Evolutionary conservation across 2,329 filamentous ascomycete genomes (phyloP).

Genomic region (Aspergillus sp.): DNA sequence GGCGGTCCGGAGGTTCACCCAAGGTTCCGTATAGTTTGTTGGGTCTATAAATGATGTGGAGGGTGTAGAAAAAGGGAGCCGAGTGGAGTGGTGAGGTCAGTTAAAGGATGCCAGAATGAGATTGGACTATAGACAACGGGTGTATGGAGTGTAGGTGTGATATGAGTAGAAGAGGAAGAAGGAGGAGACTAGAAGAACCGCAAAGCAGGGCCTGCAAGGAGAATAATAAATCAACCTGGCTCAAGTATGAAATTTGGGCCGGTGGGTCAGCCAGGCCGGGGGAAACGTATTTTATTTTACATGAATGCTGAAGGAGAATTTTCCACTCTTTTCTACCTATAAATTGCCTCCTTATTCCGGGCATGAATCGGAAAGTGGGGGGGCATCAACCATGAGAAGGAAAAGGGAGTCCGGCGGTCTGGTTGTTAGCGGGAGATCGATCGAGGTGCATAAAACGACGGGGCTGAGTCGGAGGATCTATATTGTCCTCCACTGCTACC

Average conservation of each 20-base stretch:
- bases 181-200: constrained; percentile 1
- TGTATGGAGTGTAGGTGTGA: neutral
- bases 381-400: constrained; percentile 3
- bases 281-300: neutral
- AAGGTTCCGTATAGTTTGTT: neutral
- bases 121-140: neutral
- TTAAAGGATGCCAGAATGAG: neutral
- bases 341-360: neutral
- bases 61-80: neutral
- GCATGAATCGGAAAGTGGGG: neutral
- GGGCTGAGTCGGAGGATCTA: neutral
- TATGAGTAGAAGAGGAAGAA: neutral
- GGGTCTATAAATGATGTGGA: too few species aligned
- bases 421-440: constrained; percentile 26
- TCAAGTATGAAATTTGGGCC: constrained; percentile 23
- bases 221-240: constrained; percentile 12
- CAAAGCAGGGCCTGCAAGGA: neutral
- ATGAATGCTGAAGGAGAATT: constrained; percentile 2
- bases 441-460: constrained; percentile 8
- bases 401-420: constrained; percentile 25
- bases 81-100: neutral
- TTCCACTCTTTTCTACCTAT: neutral
- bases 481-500: too few species aligned
- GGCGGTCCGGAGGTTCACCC: neutral
- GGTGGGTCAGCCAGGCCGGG: constrained; percentile 8